Base-by-base conservation (phyloP, 768 basidiomycete genomes). In the Phlebiopsis gigantea region DNA sequence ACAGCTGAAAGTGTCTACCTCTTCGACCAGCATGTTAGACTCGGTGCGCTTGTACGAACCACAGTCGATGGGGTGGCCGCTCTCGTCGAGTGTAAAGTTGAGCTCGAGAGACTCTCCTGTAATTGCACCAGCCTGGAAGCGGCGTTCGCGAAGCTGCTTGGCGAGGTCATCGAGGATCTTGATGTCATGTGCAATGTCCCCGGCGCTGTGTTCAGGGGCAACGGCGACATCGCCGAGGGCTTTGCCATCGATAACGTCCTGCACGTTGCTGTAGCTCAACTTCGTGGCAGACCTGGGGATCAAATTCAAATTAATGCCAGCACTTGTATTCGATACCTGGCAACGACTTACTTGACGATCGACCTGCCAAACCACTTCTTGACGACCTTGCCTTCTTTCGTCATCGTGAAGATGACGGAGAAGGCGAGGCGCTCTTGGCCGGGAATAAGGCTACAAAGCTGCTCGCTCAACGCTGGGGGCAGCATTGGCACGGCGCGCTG, bases 401-500 rank as follows among this genome's bases (percentile, higher is more conserved):
- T 85, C 73, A 98, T 79, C 2, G 88, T 95, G 69, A 97, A 93
- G 65, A 94, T 71, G 56, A 88, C 83, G 4, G 93, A 90, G 77
- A 98, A 97, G 1, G 95, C 84, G 28, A 99, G 81, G 51, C 95
- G 87, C 55, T 99, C 97, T 58, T 84, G 79, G 9, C 88, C 89
- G 5, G 94, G 93, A 57, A 84, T 78, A 55, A 99, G 80, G 72
- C 92, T 96, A 74, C 97, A 99, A 14, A 95, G 78, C 63, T 94
- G 85, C 71, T 98, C 95, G 65, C 88, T 90, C 44, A 99, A 75
- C n/a, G 87, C 78, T 25, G 93, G 93, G 1, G 97, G 97, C 8
- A 99, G 77, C 97, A 99, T 99, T 1, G 96, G 95, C 12, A 98
- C 96, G 21, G 88, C 85, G 54, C 96, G 85, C 70, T 99, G 97